phyloP scores from a whole-genome alignment of 202 grass and related monocot species.

The Panicum virgatum region DNA sequence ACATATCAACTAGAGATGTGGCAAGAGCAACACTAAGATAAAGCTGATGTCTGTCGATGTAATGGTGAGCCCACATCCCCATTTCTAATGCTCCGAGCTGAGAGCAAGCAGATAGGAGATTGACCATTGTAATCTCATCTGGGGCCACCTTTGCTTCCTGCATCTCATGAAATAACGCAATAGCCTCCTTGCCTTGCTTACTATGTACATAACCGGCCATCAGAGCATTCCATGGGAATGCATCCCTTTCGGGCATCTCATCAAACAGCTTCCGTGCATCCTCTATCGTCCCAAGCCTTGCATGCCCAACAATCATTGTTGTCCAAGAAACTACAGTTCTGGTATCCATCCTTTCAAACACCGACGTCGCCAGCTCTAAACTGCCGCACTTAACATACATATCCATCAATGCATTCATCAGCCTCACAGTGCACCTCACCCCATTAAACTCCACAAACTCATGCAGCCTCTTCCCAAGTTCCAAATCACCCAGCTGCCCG shows the following conservation, averaged over 20 bases:
- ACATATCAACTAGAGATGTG: conserved; percentile 70
- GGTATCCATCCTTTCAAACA: conserved; percentile 45
- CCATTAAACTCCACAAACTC: conserved; percentile 35
- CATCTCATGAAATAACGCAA: conserved; percentile 66
- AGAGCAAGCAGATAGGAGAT: conserved; percentile 60
- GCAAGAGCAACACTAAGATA: conserved; percentile 49
- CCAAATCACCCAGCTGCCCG: conserved; percentile 22
- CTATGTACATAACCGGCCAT: conserved; percentile 70
- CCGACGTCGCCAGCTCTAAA: conserved; percentile 43
- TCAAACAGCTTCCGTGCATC: conserved; percentile 58
- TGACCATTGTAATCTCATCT: conserved; percentile 66
- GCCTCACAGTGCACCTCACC: conserved; percentile 36
- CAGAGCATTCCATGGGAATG: conserved; percentile 77
- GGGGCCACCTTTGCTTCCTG: conserved; percentile 50
- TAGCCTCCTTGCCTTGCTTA: conserved; percentile 49
- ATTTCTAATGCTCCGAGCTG: conserved; percentile 61
- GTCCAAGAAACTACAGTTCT: conserved; percentile 66
- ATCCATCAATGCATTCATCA: conserved; percentile 58
- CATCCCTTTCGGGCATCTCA: conserved; percentile 65
- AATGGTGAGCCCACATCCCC: conserved; percentile 72
- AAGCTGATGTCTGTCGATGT: conserved; percentile 42
- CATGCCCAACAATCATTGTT: conserved; percentile 61
- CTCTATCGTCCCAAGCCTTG: conserved; percentile 35
- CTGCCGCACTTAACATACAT: conserved; percentile 62
- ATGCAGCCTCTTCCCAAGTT: conserved; percentile 49